phyloP scores from a whole-genome alignment of 805 yeast species.

The Ogataea salicorniae region DNA sequence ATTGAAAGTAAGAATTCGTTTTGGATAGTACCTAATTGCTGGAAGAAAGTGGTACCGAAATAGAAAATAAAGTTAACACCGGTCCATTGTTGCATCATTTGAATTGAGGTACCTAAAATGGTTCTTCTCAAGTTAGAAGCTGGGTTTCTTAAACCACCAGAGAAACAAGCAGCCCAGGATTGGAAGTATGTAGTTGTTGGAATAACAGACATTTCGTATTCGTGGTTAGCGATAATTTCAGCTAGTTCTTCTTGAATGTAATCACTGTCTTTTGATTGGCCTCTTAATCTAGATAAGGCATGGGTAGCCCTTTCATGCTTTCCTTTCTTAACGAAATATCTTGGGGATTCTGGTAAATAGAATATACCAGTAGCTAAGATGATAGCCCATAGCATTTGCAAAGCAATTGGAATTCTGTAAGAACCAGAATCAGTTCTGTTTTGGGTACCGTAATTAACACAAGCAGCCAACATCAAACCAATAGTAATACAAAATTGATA shows the following conservation, averaged over 20 bases:
- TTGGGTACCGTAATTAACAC: conserved; percentile 34
- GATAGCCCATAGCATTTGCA: conserved; percentile 25
- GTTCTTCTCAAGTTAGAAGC: conserved; percentile 40
- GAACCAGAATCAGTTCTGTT: conserved; percentile 22
- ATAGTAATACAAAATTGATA: conserved; percentile 27
- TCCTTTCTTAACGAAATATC: conserved; percentile 37
- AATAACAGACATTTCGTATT: conserved; percentile 35
- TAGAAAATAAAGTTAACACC: conserved; percentile 76
- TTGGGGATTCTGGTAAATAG: conserved; percentile 38
- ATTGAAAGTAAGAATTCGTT: conserved; percentile 50
- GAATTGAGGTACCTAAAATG: conserved; percentile 38
- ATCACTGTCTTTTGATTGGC: conserved; percentile 13
- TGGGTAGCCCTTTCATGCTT: conserved; percentile 38
- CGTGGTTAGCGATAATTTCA: conserved; percentile 37
- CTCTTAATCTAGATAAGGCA: conserved; percentile 39
- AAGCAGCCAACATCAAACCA: conserved; percentile 31
- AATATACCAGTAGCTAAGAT: conserved; percentile 12
- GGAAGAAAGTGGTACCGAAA: conserved; percentile 67
- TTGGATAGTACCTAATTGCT: conserved; percentile 40
- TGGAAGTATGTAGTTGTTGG: conserved; percentile 28
- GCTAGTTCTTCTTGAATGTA: conserved; percentile 10
- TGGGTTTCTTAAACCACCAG: conserved; percentile 32
- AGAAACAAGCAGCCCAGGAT: conserved; percentile 42
- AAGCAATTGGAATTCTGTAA: conserved; percentile 35
- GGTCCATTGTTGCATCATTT: conserved; percentile 65